Evolutionary conservation across 1,139 yeast genomes (phyloP).

Genomic region (Candida sp.): DNA sequence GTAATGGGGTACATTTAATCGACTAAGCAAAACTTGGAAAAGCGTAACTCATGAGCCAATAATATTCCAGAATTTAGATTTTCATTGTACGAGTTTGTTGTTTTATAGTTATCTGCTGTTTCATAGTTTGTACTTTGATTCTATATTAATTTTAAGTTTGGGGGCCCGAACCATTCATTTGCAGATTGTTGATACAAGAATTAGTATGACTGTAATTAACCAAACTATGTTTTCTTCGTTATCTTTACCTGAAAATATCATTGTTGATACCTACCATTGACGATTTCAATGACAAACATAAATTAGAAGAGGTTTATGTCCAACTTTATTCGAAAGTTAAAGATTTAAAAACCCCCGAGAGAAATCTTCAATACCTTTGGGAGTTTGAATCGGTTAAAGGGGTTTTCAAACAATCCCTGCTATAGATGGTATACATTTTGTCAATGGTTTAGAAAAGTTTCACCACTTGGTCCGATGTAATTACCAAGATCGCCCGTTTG

Average conservation of each 20-base stretch:
- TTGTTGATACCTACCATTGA: slow-evolving; percentile 30
- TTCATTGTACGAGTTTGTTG: background rate
- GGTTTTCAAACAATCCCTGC: slow-evolving; percentile 49
- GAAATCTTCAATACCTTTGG: slow-evolving; percentile 31
- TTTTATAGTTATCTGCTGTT: background rate
- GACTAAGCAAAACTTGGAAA: no score
- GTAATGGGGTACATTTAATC: no score
- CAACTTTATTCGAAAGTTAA: slow-evolving; percentile 6
- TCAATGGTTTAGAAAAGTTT: slow-evolving; percentile 46
- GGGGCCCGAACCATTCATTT: background rate
- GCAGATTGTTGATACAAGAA: background rate
- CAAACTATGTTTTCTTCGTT: background rate
- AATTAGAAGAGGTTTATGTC: slow-evolving; percentile 9
- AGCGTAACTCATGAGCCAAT: no score
- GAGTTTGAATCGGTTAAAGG: slow-evolving; percentile 48
- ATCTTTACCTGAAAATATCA: slow-evolving; percentile 15
- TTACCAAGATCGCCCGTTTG: slow-evolving; percentile 29
- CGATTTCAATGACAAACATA: slow-evolving; percentile 36
- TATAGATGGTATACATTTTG: slow-evolving; percentile 49
- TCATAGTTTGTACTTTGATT: slow-evolving; percentile 1
- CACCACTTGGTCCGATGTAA: slow-evolving; percentile 45
- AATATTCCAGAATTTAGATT: no score
- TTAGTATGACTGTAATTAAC: no score
- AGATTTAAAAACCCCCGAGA: slow-evolving; percentile 13
- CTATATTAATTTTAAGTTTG: background rate